Percentiles rank a stretch among this genome's conserved stretches.
These are phyloP conservation scores for Cladosporium halotolerans DNA, from an alignment of 2,329 filamentous ascomycete genomes.

Conservation along the genomic window DNA sequence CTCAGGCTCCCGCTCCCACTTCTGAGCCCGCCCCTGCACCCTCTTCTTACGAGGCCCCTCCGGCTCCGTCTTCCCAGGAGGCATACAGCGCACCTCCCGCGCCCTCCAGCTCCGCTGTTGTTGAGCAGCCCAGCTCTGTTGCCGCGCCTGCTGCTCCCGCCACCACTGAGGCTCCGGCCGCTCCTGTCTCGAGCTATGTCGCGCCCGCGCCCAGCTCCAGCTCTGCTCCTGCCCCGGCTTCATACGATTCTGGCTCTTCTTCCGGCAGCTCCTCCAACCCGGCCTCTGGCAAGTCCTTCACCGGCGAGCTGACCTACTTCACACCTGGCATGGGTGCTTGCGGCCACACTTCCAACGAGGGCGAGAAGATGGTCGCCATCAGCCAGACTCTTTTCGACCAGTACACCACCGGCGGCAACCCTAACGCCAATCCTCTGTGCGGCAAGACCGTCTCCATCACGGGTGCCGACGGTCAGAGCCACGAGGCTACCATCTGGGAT, in stretches of 20 bases:
- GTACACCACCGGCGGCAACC: conserved; percentile 24
- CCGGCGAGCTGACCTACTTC: conserved; percentile 71
- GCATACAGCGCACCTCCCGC: conserved; percentile 13
- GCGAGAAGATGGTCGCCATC: conserved; percentile 63
- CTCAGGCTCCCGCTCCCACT: background rate
- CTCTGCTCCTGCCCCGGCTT: conserved; percentile 13
- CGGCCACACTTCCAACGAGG: conserved; percentile 53
- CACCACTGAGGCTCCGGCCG: background rate
- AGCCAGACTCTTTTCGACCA: conserved; percentile 57
- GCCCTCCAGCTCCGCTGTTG: conserved; percentile 12
- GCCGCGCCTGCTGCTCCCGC: conserved; percentile 2
- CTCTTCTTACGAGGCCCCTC: conserved; percentile 7
- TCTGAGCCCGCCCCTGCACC: conserved; percentile 8
- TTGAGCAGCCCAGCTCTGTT: conserved; percentile 9
- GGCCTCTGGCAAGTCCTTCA: conserved; percentile 33
- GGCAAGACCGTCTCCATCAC: conserved; percentile 61
- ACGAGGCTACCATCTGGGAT: conserved; percentile 59
- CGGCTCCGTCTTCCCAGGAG: conserved; percentile 11
- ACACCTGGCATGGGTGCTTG: conserved; percentile 62
- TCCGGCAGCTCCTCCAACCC: conserved; percentile 7
- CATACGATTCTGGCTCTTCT: conserved; percentile 15
- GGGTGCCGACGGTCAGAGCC: conserved; percentile 50
- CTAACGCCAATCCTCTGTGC: conserved; percentile 66
- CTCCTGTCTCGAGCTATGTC: conserved; percentile 19
- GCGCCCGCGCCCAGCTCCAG: conserved; percentile 24